Percentiles rank a stretch among this genome's conserved stretches.
These are phyloP conservation scores for Xylaria sp. DNA, from an alignment of 2,329 filamentous ascomycete species.

Conservation along the genomic window DNA sequence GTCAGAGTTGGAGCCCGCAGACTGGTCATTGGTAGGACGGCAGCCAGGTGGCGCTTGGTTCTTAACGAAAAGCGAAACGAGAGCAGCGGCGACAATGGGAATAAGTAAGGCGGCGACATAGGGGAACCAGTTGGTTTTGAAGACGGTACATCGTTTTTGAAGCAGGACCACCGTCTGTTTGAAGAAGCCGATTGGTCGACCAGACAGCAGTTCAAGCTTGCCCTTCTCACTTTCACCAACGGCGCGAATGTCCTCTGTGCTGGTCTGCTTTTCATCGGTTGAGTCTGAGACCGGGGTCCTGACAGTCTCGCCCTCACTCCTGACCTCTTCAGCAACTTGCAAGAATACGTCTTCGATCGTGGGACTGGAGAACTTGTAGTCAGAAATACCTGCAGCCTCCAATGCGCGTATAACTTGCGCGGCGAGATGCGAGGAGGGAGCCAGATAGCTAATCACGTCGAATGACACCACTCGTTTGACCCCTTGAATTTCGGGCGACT, in stretches of 20 bases:
- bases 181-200: conserved; percentile 74
- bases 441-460: conserved; percentile 78
- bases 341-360: conserved; percentile 95
- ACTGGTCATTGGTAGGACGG: conserved; percentile 48
- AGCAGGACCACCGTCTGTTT: conserved; percentile 81
- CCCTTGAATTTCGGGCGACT: conserved; percentile 63
- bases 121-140: conserved; percentile 81
- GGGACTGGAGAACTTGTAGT: conserved; percentile 88
- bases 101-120: conserved; percentile 80
- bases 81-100: conserved; percentile 80
- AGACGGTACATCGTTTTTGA: conserved; percentile 78
- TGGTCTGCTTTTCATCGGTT: conserved; percentile 42
- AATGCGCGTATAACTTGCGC: conserved; percentile 76
- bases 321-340: conserved; percentile 83
- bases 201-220: conserved; percentile 71
- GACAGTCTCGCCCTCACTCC: conserved; percentile 60
- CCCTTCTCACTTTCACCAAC: conserved; percentile 48
- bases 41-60: conserved; percentile 47
- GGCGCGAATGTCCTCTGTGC: conserved; percentile 40
- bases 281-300: conserved; percentile 27
- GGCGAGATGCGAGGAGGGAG: conserved; percentile 75
- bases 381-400: conserved; percentile 72
- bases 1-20: conserved; percentile 52
- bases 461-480: conserved; percentile 69
- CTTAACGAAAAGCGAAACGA: conserved; percentile 81